A percentile compares a stretch with the other conserved stretches of the same genome.
These are phyloP conservation scores for Eutypella sp. DNA, from an alignment of 2,329 filamentous ascomycete genomes.

Conservation along the genomic window DNA sequence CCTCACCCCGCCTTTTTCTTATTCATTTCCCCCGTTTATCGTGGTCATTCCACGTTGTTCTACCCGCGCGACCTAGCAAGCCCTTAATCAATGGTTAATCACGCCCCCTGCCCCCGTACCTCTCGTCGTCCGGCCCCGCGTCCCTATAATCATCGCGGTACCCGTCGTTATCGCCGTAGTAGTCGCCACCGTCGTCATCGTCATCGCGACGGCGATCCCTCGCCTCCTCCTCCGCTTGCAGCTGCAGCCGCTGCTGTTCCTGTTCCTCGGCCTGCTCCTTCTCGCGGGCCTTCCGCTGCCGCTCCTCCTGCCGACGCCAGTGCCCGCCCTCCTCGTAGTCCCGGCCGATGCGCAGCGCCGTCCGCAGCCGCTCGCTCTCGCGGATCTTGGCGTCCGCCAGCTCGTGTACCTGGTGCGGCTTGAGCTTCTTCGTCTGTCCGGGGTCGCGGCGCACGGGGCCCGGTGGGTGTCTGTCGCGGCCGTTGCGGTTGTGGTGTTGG, in stretches of 20 bases:
- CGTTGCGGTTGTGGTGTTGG: too few relatives aligned
- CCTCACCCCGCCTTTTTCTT: too few relatives aligned
- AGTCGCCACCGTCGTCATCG: background rate
- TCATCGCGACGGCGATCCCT: background rate
- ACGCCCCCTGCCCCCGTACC: too few relatives aligned
- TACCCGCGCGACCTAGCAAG: too few relatives aligned
- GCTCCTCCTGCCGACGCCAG: slow-evolving; percentile 79
- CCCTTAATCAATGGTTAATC: too few relatives aligned
- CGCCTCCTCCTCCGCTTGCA: background rate
- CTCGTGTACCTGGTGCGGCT: slow-evolving; percentile 93
- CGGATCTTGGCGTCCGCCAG: slow-evolving; percentile 93
- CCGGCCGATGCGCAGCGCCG: slow-evolving; percentile 79
- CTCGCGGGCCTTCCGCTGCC: slow-evolving; percentile 42
- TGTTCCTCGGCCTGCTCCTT: slow-evolving; percentile 25
- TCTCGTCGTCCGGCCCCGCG: too few relatives aligned
- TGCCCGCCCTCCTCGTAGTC: slow-evolving; percentile 83
- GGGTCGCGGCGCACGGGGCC: too few relatives aligned
- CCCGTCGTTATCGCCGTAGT: too few relatives aligned
- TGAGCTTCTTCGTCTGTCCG: slow-evolving; percentile 64
- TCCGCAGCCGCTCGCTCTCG: slow-evolving; percentile 84
- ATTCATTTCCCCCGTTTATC: too few relatives aligned
- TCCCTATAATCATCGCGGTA: too few relatives aligned
- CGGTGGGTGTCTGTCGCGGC: slow-evolving; percentile 21
- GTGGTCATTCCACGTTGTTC: too few relatives aligned
- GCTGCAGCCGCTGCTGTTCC: slow-evolving; percentile 2